Evolutionary conservation across 352 stramenopile species (phyloP).

Genomic region (Blastocystis sp.): DNA sequence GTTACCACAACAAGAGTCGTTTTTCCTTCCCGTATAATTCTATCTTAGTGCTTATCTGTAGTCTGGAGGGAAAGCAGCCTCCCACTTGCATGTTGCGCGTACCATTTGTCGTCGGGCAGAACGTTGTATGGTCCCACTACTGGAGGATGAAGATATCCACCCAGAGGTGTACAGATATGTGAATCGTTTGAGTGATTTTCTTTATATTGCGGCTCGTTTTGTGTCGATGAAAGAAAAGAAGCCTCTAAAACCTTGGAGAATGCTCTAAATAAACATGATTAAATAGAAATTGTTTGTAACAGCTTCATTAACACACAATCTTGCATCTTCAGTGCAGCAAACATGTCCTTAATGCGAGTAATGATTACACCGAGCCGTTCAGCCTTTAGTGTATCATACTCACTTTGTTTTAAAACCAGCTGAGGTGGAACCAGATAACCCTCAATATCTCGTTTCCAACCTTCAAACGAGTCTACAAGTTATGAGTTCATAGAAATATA

Average conservation of each 20-base stretch:
- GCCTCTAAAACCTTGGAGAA: constrained; percentile 15
- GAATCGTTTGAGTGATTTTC: constrained; percentile 65
- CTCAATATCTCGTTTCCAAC: constrained; percentile 34
- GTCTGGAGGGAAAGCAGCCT: constrained; percentile 69
- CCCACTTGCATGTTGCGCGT: constrained; percentile 76
- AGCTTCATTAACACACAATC: constrained; percentile 46
- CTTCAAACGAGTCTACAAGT: not conserved
- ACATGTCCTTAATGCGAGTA: constrained; percentile 15
- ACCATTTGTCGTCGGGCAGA: constrained; percentile 76
- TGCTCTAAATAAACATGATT: not conserved
- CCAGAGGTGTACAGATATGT: not conserved
- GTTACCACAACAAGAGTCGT: constrained; percentile 74
- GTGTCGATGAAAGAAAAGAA: constrained; percentile 32
- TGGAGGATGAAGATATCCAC: constrained; percentile 60
- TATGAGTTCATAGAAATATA: not conserved
- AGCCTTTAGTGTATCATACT: constrained; percentile 13
- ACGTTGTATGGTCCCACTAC: constrained; percentile 73
- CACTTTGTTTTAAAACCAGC: constrained; percentile 15
- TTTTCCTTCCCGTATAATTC: constrained; percentile 68
- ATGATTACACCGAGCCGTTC: constrained; percentile 31
- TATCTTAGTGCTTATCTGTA: not conserved
- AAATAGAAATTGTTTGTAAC: constrained; percentile 38
- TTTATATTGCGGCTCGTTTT: constrained; percentile 65
- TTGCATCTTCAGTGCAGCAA: constrained; percentile 33
- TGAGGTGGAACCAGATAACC: constrained; percentile 4